Percentiles rank a stretch among this genome's conserved stretches.
Evolutionary conservation across 129 eudicot species (phyloP).

Genomic region (Sambucus nigra): DNA sequence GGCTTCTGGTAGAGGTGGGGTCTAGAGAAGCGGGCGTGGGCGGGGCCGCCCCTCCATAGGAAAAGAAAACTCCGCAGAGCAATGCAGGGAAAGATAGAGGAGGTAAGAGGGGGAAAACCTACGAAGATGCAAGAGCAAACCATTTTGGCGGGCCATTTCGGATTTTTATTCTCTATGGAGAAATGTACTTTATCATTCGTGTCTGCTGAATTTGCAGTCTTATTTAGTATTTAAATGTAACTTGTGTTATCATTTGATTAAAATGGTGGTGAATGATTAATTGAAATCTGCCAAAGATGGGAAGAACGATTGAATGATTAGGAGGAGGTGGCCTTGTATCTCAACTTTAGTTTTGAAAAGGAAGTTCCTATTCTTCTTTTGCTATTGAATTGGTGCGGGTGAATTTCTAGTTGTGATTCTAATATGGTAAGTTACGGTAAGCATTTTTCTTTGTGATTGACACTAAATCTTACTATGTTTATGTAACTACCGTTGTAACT

Average conservation of each 20-base stretch:
- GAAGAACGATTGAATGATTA: neutral
- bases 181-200: neutral
- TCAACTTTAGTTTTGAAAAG: neutral
- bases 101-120: conserved; percentile 63
- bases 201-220: neutral
- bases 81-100: conserved; percentile 21
- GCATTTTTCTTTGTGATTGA: no score
- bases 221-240: neutral
- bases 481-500: no score
- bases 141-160: conserved; percentile 7
- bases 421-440: no score
- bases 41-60: conserved; percentile 52
- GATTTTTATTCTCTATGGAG: conserved; percentile 4
- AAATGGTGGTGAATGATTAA: neutral
- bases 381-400: neutral
- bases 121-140: conserved; percentile 33
- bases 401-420: neutral
- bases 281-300: neutral
- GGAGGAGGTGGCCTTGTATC: neutral
- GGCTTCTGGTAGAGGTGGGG: conserved; percentile 51
- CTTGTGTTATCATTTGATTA: neutral
- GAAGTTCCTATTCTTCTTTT: neutral
- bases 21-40: conserved; percentile 42
- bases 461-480: no score
- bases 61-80: conserved; percentile 10